These are phyloP conservation scores for Fagopyrum esculentum DNA, from an alignment of 148 eudicot genomes.

Conservation along the genomic window DNA sequence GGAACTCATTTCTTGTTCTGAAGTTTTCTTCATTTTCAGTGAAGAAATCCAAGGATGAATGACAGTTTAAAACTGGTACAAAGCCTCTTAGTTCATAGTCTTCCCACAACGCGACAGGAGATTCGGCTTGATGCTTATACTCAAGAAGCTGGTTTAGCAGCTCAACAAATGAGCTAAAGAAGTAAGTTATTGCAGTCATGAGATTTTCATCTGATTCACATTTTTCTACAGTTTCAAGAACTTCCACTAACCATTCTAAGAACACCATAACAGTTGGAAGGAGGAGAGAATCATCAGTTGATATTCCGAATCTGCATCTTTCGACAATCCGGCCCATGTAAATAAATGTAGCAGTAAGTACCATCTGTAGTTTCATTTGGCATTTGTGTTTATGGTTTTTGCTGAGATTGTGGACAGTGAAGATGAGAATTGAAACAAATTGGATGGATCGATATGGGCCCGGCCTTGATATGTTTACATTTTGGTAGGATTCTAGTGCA, in stretches of 20 bases:
- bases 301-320: constrained; percentile 41
- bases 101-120: constrained; percentile 69
- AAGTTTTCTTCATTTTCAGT: constrained; percentile 33
- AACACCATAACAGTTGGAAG: constrained; percentile 69
- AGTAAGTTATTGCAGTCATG: constrained; percentile 39
- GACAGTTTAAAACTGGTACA: constrained; percentile 43
- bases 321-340: constrained; percentile 66
- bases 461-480: constrained; percentile 44
- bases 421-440: constrained; percentile 50
- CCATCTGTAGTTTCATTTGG: constrained; percentile 21
- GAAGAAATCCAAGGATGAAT: constrained; percentile 38
- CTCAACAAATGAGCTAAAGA: constrained; percentile 46
- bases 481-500: constrained; percentile 54
- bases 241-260: constrained; percentile 65
- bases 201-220: constrained; percentile 33
- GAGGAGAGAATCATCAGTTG: constrained; percentile 38
- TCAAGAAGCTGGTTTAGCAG: constrained; percentile 48
- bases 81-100: constrained; percentile 83
- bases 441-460: constrained; percentile 89
- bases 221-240: constrained; percentile 18
- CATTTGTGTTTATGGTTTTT: constrained; percentile 25
- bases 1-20: constrained; percentile 25
- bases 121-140: constrained; percentile 15
- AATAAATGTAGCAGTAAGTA: constrained; percentile 44
- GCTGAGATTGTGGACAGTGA: constrained; percentile 43